Conservation (phyloP, 2,329 filamentous ascomycete genomes). For the Thielaviopsis ethacetica region DNA sequence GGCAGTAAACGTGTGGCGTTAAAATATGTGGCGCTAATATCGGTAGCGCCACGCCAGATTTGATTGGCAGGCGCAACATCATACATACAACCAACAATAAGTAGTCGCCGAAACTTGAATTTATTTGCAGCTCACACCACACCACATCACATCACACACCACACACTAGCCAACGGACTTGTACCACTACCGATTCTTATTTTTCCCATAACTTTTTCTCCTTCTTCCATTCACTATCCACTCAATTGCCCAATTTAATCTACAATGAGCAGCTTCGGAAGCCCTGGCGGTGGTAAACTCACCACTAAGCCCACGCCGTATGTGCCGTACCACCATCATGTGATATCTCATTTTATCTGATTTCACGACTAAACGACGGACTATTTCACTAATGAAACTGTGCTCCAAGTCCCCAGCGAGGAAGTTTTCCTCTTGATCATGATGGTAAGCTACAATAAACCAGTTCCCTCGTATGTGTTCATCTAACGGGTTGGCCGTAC, state of each 20-base stretch:
- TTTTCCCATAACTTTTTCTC: not conserved
- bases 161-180: not conserved
- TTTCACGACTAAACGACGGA: not conserved
- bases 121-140: not conserved
- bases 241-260: not conserved
- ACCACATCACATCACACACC: not conserved
- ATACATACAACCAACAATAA: not conserved
- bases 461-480: not conserved
- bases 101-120: not conserved
- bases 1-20: not conserved
- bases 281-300: slow-evolving; percentile 48
- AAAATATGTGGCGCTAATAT: slow-evolving; percentile 4
- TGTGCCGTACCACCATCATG: slow-evolving; percentile 19
- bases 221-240: not conserved
- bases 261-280: slow-evolving; percentile 48
- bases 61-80: slow-evolving; percentile 5
- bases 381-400: not conserved
- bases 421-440: slow-evolving; percentile 92
- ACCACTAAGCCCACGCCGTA: slow-evolving; percentile 54
- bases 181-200: not conserved
- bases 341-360: not conserved
- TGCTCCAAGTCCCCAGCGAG: slow-evolving; percentile 59
- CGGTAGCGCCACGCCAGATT: not conserved
- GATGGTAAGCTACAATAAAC: slow-evolving; percentile 35
- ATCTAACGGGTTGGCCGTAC: not conserved